phyloP scores from a whole-genome alignment of 2,329 filamentous ascomycete species.

The Colletotrichum spaethianum region DNA sequence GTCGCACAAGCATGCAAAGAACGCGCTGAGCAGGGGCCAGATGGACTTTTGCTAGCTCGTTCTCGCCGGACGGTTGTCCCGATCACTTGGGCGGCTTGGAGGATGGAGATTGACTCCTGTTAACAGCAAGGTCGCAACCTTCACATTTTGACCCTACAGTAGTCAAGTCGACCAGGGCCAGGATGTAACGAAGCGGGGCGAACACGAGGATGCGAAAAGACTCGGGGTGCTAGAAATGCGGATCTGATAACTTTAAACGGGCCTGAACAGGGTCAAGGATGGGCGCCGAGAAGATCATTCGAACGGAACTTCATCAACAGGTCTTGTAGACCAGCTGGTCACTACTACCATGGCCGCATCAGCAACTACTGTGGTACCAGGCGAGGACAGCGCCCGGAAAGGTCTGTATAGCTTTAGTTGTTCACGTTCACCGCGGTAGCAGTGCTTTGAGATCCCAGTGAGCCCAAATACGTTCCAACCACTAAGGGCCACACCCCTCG shows the following conservation, averaged over 20 bases:
- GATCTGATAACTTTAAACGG: slow-evolving; percentile 39
- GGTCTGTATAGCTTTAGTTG: not conserved
- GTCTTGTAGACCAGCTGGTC: not conserved
- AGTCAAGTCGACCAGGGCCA: slow-evolving; percentile 10
- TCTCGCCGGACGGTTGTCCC: not conserved
- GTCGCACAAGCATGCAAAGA: not conserved
- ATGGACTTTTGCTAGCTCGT: not conserved
- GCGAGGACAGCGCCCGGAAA: no score
- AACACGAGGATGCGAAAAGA: slow-evolving; percentile 15
- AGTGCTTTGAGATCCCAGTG: not conserved
- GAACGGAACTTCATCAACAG: not conserved
- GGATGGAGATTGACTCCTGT: not conserved
- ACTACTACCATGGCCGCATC: not conserved
- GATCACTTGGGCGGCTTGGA: slow-evolving; percentile 11
- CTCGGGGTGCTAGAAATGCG: slow-evolving; percentile 1
- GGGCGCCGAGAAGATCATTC: not conserved
- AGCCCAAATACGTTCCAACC: not conserved
- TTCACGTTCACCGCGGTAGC: not conserved
- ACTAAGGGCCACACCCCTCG: not conserved
- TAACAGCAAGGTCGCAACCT: not conserved
- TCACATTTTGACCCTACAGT: not conserved
- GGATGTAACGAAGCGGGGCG: slow-evolving; percentile 6
- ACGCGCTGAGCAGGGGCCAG: not conserved
- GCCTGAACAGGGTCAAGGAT: not conserved
- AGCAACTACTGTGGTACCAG: not conserved